phyloP scores from a whole-genome alignment of 805 yeast genomes.

The Wickerhamiella brachini region DNA sequence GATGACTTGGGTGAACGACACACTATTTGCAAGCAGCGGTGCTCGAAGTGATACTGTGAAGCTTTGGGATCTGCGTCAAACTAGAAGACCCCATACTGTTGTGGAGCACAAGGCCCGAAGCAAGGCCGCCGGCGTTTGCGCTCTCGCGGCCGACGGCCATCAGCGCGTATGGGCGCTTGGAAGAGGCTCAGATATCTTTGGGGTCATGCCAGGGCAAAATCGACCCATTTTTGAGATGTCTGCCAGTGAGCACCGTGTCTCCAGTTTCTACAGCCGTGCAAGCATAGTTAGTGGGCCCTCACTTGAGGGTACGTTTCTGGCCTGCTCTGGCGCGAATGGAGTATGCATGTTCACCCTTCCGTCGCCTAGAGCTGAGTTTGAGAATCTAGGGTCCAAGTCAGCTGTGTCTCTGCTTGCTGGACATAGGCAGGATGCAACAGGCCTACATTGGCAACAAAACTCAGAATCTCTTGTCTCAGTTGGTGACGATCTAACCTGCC shows the following conservation, averaged over 20 bases:
- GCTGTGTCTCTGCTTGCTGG: slow-evolving; percentile 6
- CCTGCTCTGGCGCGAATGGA: slow-evolving; percentile 13
- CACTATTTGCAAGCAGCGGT: slow-evolving; percentile 12
- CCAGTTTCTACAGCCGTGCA: slow-evolving; percentile 12
- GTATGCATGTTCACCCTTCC: slow-evolving; percentile 11
- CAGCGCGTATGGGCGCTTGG: slow-evolving; percentile 17
- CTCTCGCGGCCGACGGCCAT: slow-evolving; percentile 9
- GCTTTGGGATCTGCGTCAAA: slow-evolving; percentile 20
- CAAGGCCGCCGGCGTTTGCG: slow-evolving; percentile 10
- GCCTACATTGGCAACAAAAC: slow-evolving; percentile 5
- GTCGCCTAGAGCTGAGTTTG: neutral
- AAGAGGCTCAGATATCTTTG: slow-evolving; percentile 9
- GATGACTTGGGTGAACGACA: slow-evolving; percentile 14
- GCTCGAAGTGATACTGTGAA: slow-evolving; percentile 12
- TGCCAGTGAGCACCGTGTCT: slow-evolving; percentile 8
- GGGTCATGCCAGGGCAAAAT: neutral
- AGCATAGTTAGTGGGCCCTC: slow-evolving; percentile 10
- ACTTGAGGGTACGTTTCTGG: slow-evolving; percentile 8
- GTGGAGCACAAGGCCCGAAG: slow-evolving; percentile 2
- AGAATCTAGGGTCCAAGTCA: neutral
- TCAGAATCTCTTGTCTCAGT: slow-evolving; percentile 8
- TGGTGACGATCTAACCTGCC: slow-evolving; percentile 9
- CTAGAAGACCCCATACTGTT: slow-evolving; percentile 2
- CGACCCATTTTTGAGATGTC: slow-evolving; percentile 2
- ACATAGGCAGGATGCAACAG: slow-evolving; percentile 9